Evolutionary conservation across 2,329 filamentous ascomycete species (phyloP).

Genomic region (Shiraia bambusicola): DNA sequence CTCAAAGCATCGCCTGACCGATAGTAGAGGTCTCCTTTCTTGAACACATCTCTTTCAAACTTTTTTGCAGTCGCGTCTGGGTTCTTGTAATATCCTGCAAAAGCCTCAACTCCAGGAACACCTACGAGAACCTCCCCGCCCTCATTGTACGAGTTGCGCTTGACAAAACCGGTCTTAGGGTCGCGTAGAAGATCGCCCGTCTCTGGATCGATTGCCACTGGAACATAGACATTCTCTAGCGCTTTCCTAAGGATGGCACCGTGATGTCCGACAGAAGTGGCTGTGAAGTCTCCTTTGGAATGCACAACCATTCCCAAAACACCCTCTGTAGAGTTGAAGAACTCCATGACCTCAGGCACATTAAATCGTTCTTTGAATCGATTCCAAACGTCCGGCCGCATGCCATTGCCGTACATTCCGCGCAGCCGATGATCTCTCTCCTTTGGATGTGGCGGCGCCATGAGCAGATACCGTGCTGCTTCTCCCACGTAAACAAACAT

Average conservation of each 20-base stretch:
- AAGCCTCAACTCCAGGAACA: constrained; percentile 47
- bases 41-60: constrained; percentile 48
- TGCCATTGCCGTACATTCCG: constrained; percentile 65
- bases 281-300: constrained; percentile 56
- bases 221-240: constrained; percentile 59
- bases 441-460: constrained; percentile 61
- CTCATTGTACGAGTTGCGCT: constrained; percentile 61
- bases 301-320: constrained; percentile 59
- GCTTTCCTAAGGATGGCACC: constrained; percentile 59
- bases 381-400: constrained; percentile 68
- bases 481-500: constrained; percentile 77
- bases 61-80: constrained; percentile 62
- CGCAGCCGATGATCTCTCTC: constrained; percentile 61
- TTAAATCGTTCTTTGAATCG: constrained; percentile 64
- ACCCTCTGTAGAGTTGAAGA: constrained; percentile 76
- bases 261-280: constrained; percentile 67
- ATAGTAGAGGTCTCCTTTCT: constrained; percentile 49
- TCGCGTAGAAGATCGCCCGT: constrained; percentile 67
- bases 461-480: constrained; percentile 70
- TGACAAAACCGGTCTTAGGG: constrained; percentile 65
- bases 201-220: constrained; percentile 67
- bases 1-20: constrained; percentile 49
- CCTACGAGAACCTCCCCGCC: constrained; percentile 74
- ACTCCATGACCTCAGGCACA: constrained; percentile 65
- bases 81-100: constrained; percentile 69